A percentile compares a stretch with the other conserved stretches of the same genome.
These are phyloP conservation scores for Starmerella bacillaris DNA, from an alignment of 805 yeast species.

Conservation along the genomic window DNA sequence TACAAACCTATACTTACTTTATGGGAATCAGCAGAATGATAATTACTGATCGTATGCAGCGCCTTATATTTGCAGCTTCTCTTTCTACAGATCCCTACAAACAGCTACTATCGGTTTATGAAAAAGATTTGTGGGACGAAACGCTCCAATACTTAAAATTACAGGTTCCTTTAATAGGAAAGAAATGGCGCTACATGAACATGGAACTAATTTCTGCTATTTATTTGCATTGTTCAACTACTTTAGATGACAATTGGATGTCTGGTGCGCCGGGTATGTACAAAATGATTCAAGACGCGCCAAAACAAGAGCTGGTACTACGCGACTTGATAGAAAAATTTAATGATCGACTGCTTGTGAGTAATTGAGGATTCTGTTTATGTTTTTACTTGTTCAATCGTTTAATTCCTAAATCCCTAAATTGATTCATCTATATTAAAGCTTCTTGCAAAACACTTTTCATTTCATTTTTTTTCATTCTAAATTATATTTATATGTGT, in stretches of 20 bases:
- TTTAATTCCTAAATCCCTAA: no score
- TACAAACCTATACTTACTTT: conserved; percentile 28
- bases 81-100: conserved; percentile 44
- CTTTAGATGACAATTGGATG: conserved; percentile 67
- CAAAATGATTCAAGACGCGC: conserved; percentile 55
- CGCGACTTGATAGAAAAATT: conserved; percentile 64
- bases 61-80: conserved; percentile 45
- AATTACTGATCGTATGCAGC: conserved; percentile 50
- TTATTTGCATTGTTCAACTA: conserved; percentile 53
- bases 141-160: conserved; percentile 58
- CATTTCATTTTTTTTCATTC: no score
- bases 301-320: conserved; percentile 70
- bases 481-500: no score
- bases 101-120: conserved; percentile 41
- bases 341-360: conserved; percentile 11
- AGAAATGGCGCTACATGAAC: conserved; percentile 82
- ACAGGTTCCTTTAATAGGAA: conserved; percentile 75
- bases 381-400: no score
- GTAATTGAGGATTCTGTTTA: no score
- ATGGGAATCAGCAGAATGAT: conserved; percentile 40
- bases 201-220: conserved; percentile 87
- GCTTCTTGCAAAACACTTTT: no score
- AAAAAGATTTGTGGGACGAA: conserved; percentile 45
- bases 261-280: conserved; percentile 65
- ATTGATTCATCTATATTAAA: no score